Base-by-base conservation (phyloP, 164 flowering plant species). In the Platanus orientalis region DNA sequence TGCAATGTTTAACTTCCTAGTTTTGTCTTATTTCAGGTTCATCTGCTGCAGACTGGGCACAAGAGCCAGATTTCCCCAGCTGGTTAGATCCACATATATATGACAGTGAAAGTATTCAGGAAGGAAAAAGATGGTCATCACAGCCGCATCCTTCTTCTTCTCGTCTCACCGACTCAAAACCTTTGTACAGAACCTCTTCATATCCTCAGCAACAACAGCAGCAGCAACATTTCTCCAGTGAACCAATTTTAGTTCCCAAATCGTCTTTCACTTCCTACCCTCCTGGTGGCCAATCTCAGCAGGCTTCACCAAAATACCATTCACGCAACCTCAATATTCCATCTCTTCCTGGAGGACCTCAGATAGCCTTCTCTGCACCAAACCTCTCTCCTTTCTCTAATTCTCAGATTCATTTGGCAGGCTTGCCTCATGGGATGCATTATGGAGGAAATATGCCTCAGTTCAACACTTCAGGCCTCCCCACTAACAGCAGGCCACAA, bases 51-150 rank as follows among this genome's bases (percentile, higher is more conserved):
- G 88, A 82, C 28, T 83, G 89, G 85, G 72, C 76, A 36, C 81
- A 73, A 55, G 86, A 78, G 29, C 71, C 78, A 45, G 85, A 78
- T 53, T 63, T 66, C 29, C 62, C 73, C 29, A 73, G 65, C 61
- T 84, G 87, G 87, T 34, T 70, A 50, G 86, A 76, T 25, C 81
- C 69, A 32, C 73, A 79, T 19, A 61, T 73, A 17, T 58, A 74
- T 29, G 88, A 80, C n/a, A 21, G 65, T n/a, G 88, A 83, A 50
- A 70, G 71, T 54, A 48, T 42, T 50, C 74, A 71, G 61, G 84
- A 82, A 50, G 79, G 75, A 16, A 84, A 78, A 69, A 68, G 79
- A 57, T 86, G 89, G 86, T 84, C 84, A 16, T 84, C 91, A 9
- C 86, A 83, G 50, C 81, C 84, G 19, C 79, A 80, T 64, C 53